Percentiles rank a stretch among this genome's conserved stretches.
Conservation (phyloP, 805 yeast species). For the Saturnispora bothae region DNA sequence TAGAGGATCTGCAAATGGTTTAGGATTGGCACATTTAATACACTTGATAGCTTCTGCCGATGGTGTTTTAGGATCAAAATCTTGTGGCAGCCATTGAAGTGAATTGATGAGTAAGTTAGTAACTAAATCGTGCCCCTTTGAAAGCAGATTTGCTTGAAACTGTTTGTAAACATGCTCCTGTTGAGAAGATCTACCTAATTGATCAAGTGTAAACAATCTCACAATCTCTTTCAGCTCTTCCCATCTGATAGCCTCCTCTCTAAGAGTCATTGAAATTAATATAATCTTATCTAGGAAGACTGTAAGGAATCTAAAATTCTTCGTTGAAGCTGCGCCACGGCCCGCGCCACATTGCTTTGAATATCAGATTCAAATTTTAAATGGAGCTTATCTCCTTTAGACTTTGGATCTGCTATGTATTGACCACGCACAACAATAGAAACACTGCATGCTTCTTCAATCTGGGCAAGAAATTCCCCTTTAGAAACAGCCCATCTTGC, state of each 20-base stretch:
- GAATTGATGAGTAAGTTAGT: constrained; percentile 38
- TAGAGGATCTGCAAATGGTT: constrained; percentile 30
- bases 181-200: constrained; percentile 37
- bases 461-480: constrained; percentile 48
- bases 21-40: constrained; percentile 25
- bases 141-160: constrained; percentile 34
- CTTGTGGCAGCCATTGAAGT: constrained; percentile 39
- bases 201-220: constrained; percentile 32
- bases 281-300: background rate
- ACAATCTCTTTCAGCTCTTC: constrained; percentile 30
- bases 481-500: constrained; percentile 73
- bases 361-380: constrained; percentile 67
- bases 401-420: constrained; percentile 42
- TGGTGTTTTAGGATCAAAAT: constrained; percentile 9
- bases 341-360: constrained; percentile 46
- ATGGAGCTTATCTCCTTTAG: constrained; percentile 65
- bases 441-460: constrained; percentile 62
- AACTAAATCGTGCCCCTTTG: constrained; percentile 31
- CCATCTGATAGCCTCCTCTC: constrained; percentile 36
- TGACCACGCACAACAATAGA: constrained; percentile 78
- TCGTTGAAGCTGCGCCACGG: constrained; percentile 31
- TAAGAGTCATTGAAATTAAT: constrained; percentile 13
- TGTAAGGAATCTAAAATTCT: constrained; percentile 5
- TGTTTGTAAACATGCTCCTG: constrained; percentile 34
- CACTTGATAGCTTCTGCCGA: constrained; percentile 9